A percentile compares a stretch with the other conserved stretches of the same genome.
These are phyloP conservation scores for Blastobotrys robertii DNA, from an alignment of 805 yeast species.

Conservation along the genomic window DNA sequence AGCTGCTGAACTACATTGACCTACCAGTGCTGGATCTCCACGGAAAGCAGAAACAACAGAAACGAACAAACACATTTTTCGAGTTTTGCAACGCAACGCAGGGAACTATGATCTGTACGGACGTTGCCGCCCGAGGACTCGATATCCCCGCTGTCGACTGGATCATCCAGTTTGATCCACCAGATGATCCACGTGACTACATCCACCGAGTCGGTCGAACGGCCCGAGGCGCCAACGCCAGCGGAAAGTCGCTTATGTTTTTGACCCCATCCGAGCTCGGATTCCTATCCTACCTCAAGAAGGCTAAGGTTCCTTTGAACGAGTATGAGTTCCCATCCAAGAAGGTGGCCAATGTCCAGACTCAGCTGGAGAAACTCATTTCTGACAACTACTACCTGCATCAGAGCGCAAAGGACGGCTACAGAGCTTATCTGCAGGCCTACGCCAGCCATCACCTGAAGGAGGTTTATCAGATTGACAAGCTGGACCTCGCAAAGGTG, in stretches of 20 bases:
- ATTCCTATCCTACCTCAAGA: slow-evolving; percentile 85
- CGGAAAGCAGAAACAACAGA: slow-evolving; percentile 98
- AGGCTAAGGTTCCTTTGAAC: slow-evolving; percentile 94
- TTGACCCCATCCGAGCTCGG: slow-evolving; percentile 91
- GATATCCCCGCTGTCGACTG: slow-evolving; percentile 99
- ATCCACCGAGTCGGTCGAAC: slow-evolving; percentile 99
- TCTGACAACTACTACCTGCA: slow-evolving; percentile 89
- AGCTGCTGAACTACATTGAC: slow-evolving; percentile 89
- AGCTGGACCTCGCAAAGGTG: slow-evolving; percentile 85
- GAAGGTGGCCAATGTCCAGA: slow-evolving; percentile 93
- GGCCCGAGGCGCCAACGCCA: slow-evolving; percentile 78
- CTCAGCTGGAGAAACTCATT: slow-evolving; percentile 83
- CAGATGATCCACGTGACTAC: slow-evolving; percentile 99
- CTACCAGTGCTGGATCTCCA: slow-evolving; percentile 93
- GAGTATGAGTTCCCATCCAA: slow-evolving; percentile 93
- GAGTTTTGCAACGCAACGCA: slow-evolving; percentile 96
- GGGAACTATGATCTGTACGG: slow-evolving; percentile 91
- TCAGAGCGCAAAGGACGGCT: slow-evolving; percentile 93
- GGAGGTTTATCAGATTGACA: slow-evolving; percentile 93
- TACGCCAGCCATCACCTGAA: slow-evolving; percentile 94
- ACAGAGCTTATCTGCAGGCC: slow-evolving; percentile 92
- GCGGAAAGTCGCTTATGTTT: slow-evolving; percentile 92
- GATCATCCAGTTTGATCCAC: slow-evolving; percentile 98
- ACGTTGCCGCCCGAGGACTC: slow-evolving; percentile 98
- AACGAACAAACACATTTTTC: slow-evolving; percentile 95